These are phyloP conservation scores for Emergomyces pasteurianus DNA, from an alignment of 2,329 filamentous ascomycete genomes.

Conservation along the genomic window DNA sequence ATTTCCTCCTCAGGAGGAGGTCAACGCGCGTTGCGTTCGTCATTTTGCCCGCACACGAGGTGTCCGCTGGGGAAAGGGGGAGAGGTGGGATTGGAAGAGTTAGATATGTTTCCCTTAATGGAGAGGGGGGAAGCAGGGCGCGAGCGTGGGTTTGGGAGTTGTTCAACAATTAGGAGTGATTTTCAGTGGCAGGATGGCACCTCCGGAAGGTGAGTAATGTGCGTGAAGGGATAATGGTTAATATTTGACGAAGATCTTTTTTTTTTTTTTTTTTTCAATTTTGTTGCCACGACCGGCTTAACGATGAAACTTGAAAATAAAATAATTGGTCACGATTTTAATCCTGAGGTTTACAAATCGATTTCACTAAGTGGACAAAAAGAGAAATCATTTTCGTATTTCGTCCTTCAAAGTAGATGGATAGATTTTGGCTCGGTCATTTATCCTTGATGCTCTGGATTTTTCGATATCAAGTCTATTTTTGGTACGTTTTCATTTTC, in stretches of 20 bases:
- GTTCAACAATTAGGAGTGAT: slow-evolving; percentile 10
- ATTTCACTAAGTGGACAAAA: not conserved
- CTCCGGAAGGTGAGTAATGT: not conserved
- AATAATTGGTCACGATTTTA: too few species aligned
- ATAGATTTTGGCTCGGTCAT: not conserved
- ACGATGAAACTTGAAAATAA: too few species aligned
- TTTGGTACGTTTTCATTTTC: not conserved
- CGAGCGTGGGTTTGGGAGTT: slow-evolving; percentile 4
- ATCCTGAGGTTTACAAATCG: too few species aligned
- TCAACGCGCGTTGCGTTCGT: not conserved
- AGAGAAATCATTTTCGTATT: not conserved
- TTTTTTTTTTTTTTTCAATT: not conserved
- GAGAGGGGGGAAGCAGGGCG: not conserved
- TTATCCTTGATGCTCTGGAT: not conserved
- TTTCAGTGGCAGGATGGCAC: not conserved
- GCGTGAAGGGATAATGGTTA: not conserved
- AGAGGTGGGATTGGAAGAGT: not conserved
- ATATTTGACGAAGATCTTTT: not conserved
- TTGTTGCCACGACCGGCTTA: not conserved
- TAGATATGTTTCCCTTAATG: not conserved
- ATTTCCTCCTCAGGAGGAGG: not conserved
- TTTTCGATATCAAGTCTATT: not conserved
- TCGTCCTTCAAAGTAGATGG: not conserved
- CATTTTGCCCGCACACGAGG: not conserved
- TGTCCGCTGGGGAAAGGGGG: not conserved